Evolutionary conservation across 1,284 basidiomycete genomes (phyloP), one percentile per base, ranked within the genome.

Genomic region (Puccinia triticina): DNA sequence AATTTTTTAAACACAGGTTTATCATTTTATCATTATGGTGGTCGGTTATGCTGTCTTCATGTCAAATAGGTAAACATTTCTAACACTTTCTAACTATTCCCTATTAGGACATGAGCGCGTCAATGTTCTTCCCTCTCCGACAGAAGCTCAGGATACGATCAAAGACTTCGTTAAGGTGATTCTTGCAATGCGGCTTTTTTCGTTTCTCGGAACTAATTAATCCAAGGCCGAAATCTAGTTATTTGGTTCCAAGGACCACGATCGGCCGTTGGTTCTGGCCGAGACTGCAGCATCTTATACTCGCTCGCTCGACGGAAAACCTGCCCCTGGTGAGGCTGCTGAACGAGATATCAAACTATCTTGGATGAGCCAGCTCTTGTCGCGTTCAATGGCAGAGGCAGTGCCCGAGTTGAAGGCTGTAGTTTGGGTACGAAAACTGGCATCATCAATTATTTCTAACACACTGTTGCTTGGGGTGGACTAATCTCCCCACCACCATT

Each of bases 21-120:
- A 29, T 75, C 72, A 29, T 75, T 82, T 57, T 82, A 82, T 64
- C 80, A 82, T 64, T 82, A 74, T 67, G 80, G 80, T 29, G 80
- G 80, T 82, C 50, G 40, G 37, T 16, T 59, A 32, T 78, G 1
- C 40, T 69, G 8, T 74, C 12, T 55, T 74, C 32, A 26, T 7
- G 11, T 69, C 37, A 23, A n/a, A 8, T 23, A 29, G 43, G 12
- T 11, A 48, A 26, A 48, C 26, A 23, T 29, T 69, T 37, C 40
- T 46, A 4, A 37, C 40, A 21, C 26, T 40, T 48, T 32, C 40
- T 53, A 2, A 53, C 40, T 48, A 18, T 67, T 2, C 14, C 10
- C n/a, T 73, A n/a, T 37, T 23, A 74, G 79, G 79, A 11, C 53
- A 40, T 32, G 37, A 82, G 55, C 55, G 71, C 3, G 61, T 26